phyloP scores from a whole-genome alignment of 805 yeast species.

The Kodamaea hsintzibuensis region DNA sequence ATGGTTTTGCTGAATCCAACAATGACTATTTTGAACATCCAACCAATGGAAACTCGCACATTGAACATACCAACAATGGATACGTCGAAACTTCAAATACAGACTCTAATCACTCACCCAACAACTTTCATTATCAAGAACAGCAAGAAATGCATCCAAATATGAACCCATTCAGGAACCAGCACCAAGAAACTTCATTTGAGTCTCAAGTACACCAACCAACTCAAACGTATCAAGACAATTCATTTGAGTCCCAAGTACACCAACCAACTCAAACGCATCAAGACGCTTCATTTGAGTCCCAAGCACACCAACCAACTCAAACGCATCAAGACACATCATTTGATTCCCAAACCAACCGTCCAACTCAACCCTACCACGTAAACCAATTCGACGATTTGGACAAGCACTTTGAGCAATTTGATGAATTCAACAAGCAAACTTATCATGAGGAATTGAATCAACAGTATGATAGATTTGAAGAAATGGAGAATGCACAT shows the following conservation, averaged over 20 bases:
- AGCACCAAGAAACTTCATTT: not conserved
- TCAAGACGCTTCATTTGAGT: not conserved
- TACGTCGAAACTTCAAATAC: not conserved
- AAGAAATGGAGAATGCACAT: not conserved
- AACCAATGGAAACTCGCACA: not conserved
- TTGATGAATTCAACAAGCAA: not conserved
- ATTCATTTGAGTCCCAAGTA: not conserved
- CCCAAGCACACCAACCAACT: not conserved
- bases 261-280: not conserved
- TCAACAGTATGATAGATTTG: not conserved
- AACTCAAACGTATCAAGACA: not conserved
- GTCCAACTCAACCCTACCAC: not conserved
- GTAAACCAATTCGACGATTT: not conserved
- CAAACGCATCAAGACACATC: not conserved
- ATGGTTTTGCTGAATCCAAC: not conserved
- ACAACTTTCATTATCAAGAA: not conserved
- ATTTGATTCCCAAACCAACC: not conserved
- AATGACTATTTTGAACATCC: not conserved
- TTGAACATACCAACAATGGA: not conserved
- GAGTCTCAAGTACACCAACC: not conserved
- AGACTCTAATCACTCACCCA: not conserved
- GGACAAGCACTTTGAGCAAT: slow-evolving; percentile 1
- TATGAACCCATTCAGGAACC: not conserved
- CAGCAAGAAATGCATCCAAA: not conserved
- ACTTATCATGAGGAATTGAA: not conserved